Conservation (phyloP, 1,139 yeast genomes). For the Geotrichum australiense region DNA sequence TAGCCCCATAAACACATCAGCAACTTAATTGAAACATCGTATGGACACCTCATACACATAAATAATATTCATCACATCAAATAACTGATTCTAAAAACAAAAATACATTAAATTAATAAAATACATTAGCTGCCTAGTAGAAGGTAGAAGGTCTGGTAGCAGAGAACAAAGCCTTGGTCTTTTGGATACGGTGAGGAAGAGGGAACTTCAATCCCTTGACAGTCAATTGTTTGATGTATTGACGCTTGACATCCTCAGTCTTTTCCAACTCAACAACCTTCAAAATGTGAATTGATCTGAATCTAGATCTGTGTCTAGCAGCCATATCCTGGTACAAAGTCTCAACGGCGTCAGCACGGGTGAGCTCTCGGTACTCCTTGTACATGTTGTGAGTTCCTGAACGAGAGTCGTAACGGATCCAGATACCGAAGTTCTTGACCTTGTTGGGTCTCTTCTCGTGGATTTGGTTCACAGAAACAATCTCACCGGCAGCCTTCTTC, state of each 20-base stretch:
- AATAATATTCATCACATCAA: no score
- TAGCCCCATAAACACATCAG: no score
- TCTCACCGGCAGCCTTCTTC: constrained; percentile 99
- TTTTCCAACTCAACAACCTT: constrained; percentile 98
- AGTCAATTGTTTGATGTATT: constrained; percentile 96
- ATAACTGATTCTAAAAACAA: no score
- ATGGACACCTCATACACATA: no score
- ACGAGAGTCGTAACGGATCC: constrained; percentile 99
- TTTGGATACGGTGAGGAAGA: constrained; percentile 98
- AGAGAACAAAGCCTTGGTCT: constrained; percentile 81
- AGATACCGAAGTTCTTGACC: constrained; percentile 99
- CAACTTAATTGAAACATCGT: no score
- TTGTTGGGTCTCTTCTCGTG: constrained; percentile 96
- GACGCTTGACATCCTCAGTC: constrained; percentile 98
- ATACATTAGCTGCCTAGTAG: constrained; percentile 49
- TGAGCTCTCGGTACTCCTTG: constrained; percentile 99
- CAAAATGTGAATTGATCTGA: constrained; percentile 90
- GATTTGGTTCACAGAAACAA: constrained; percentile 87
- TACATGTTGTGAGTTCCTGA: constrained; percentile 99
- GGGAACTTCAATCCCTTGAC: constrained; percentile 98
- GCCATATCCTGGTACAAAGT: constrained; percentile 99
- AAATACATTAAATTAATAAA: constrained; percentile 16
- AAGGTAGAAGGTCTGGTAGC: constrained; percentile 94
- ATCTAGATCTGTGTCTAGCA: constrained; percentile 99
- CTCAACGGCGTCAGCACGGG: constrained; percentile 99